Percentiles rank a stretch among this genome's conserved stretches.
These are phyloP conservation scores for Hypericum perforatum DNA, from an alignment of 345 rosid genomes.

Conservation along the genomic window DNA sequence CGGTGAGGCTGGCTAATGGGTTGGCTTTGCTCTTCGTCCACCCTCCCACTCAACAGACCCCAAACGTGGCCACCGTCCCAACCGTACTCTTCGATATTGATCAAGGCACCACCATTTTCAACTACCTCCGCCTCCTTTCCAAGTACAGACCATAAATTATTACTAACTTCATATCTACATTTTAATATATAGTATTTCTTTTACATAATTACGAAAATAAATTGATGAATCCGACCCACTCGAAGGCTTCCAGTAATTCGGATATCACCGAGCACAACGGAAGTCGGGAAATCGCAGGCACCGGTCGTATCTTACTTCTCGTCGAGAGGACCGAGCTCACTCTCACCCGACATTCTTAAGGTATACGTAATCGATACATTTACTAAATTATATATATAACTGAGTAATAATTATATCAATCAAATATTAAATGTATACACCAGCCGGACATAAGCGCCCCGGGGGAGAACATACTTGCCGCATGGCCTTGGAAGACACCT, in stretches of 20 bases:
- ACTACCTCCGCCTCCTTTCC: conserved; percentile 30
- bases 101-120: conserved; percentile 40
- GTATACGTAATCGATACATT: conserved; percentile 11
- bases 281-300: conserved; percentile 31
- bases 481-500: conserved; percentile 59
- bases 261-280: conserved; percentile 37
- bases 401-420: too few species aligned
- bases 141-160: conserved; percentile 27
- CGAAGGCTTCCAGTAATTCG: conserved; percentile 35
- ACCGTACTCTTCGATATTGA: conserved; percentile 39
- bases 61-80: conserved; percentile 42
- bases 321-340: conserved; percentile 48
- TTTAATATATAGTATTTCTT: too few species aligned
- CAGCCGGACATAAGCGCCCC: conserved; percentile 70
- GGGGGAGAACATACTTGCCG: conserved; percentile 56
- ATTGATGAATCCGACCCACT: too few species aligned
- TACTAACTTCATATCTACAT: too few species aligned
- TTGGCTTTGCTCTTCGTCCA: conserved; percentile 46
- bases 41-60: conserved; percentile 35
- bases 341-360: conserved; percentile 61
- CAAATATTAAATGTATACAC: too few species aligned
- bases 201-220: too few species aligned
- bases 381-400: background rate
- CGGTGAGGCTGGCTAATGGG: conserved; percentile 39
- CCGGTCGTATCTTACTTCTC: conserved; percentile 36